A percentile compares a stretch with the other conserved stretches of the same genome.
phyloP scores from a whole-genome alignment of 305 asterid species.

The Fraxinus sp. region DNA sequence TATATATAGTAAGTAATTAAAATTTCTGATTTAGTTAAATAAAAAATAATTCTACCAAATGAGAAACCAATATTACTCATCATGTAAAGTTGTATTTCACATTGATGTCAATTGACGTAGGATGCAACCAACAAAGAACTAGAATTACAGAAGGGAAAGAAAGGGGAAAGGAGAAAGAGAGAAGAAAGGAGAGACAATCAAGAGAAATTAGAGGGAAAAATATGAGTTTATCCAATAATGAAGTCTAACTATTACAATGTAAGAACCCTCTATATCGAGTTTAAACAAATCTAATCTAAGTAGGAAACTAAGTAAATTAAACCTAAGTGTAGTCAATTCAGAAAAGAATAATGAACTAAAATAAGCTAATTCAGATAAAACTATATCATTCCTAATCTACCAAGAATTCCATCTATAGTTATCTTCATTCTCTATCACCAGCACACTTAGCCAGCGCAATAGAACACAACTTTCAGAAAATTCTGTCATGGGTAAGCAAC shows the following conservation, averaged over 20 bases:
- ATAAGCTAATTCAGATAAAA: not conserved
- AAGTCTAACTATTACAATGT: not conserved
- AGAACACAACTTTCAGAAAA: conserved; percentile 14
- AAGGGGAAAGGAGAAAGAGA: not conserved
- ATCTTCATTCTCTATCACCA: not conserved
- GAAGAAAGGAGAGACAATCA: not conserved
- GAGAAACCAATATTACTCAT: not conserved
- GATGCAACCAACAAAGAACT: not conserved
- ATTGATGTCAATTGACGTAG: not conserved
- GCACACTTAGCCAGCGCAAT: not conserved
- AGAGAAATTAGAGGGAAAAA: not conserved
- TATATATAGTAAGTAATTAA: not conserved
- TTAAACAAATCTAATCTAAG: not conserved
- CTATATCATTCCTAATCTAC: not conserved
- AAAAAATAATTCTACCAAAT: not conserved
- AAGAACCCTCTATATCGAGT: not conserved
- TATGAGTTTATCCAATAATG: not conserved
- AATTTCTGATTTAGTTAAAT: not conserved
- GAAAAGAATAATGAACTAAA: not conserved
- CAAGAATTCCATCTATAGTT: not conserved
- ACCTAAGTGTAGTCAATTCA: not conserved
- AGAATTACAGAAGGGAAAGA: not conserved
- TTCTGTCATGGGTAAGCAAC: conserved; percentile 17
- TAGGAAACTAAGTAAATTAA: not conserved
- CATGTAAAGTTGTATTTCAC: not conserved